phyloP scores from a whole-genome alignment of 73 alveolate species.

The Uronychia binucleata region DNA sequence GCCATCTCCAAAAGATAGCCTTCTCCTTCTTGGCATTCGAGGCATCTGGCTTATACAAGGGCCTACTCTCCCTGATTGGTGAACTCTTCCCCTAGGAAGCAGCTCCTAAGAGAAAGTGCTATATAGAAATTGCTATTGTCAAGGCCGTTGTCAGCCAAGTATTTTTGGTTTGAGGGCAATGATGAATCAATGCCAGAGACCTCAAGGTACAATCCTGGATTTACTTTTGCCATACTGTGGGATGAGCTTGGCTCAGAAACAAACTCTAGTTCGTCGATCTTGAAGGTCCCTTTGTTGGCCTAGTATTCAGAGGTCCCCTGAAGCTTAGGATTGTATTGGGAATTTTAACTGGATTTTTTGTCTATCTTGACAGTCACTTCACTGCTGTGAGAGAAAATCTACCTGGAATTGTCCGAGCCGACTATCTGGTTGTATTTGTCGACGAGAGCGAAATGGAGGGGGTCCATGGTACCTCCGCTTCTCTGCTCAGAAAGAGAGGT shows the following conservation, averaged over 20 bases:
- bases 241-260: constrained; percentile 20
- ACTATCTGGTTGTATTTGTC: constrained; percentile 44
- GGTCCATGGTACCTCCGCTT: constrained; percentile 37
- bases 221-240: too few relatives aligned
- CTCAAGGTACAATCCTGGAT: too few relatives aligned
- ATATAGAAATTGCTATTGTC: not conserved
- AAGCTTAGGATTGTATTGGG: constrained; percentile 14
- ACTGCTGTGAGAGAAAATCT: not conserved
- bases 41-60: too few relatives aligned
- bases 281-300: constrained; percentile 23
- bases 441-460: constrained; percentile 14
- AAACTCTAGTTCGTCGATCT: constrained; percentile 12
- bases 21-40: not conserved
- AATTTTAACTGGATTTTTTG: not conserved
- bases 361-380: not conserved
- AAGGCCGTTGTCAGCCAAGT: not conserved
- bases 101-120: constrained; percentile 22
- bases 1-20: constrained; percentile 8
- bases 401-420: constrained; percentile 8
- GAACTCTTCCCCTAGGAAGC: constrained; percentile 44
- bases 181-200: constrained; percentile 31
- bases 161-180: constrained; percentile 33
- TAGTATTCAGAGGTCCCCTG: constrained; percentile 14
- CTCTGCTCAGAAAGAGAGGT: not conserved
- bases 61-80: constrained; percentile 43